phyloP scores from a whole-genome alignment of 2,329 filamentous ascomycete genomes.

The Penicillium sp. region DNA sequence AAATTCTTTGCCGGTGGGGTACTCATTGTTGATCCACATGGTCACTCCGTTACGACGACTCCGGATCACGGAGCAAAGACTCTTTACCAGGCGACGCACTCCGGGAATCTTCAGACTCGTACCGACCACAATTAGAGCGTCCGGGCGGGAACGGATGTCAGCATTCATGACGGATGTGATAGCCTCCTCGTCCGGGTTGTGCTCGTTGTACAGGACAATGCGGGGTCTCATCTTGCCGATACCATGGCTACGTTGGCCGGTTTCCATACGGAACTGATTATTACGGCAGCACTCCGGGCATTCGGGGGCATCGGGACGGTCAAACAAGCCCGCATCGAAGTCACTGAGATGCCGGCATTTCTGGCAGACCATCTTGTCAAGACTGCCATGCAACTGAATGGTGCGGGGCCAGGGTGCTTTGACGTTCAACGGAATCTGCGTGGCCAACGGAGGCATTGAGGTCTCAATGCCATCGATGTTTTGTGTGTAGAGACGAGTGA shows the following conservation, averaged over 20 bases:
- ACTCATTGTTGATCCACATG: conserved; percentile 87
- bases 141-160: conserved; percentile 74
- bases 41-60: conserved; percentile 69
- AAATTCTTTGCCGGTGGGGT: conserved; percentile 72
- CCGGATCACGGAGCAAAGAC: conserved; percentile 81
- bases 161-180: conserved; percentile 84
- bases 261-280: too few relatives aligned
- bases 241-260: conserved; percentile 84
- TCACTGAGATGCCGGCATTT: conserved; percentile 72
- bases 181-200: conserved; percentile 90
- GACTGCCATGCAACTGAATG: conserved; percentile 83
- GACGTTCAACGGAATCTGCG: conserved; percentile 67
- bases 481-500: conserved; percentile 87
- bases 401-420: conserved; percentile 91
- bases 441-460: conserved; percentile 66
- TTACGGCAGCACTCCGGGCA: too few relatives aligned
- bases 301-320: too few relatives aligned
- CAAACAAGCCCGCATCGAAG: conserved; percentile 80
- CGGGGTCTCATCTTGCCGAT: conserved; percentile 81
- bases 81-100: conserved; percentile 76
- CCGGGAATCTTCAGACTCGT: conserved; percentile 94
- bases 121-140: conserved; percentile 91
- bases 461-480: conserved; percentile 96
- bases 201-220: conserved; percentile 95
- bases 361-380: conserved; percentile 93